Percentiles rank a stretch among this genome's conserved stretches.
Evolutionary conservation across 441 rosid genomes (phyloP).

Genomic region (Populus trichocarpa): DNA sequence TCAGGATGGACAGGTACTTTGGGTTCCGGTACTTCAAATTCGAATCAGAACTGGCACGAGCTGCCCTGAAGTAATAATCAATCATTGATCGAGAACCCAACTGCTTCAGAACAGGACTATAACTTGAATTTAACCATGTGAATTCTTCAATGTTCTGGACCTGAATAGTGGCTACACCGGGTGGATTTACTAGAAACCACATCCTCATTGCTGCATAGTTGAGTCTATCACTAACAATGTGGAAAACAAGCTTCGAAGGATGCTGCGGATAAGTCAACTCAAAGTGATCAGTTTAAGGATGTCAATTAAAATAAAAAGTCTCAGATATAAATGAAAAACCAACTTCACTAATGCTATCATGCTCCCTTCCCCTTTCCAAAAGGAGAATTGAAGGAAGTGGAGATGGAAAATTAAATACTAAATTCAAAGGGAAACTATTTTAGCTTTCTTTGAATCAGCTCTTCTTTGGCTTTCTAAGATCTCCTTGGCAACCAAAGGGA

Average conservation of each 20-base stretch:
- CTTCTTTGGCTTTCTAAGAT: neutral
- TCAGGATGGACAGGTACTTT: constrained; percentile 87
- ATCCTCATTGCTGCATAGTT: constrained; percentile 78
- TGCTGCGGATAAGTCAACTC: constrained; percentile 41
- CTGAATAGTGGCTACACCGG: constrained; percentile 53
- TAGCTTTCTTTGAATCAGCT: neutral
- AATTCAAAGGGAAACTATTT: no score
- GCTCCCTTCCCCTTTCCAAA: neutral
- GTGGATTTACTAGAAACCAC: constrained; percentile 70
- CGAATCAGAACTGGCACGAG: constrained; percentile 64
- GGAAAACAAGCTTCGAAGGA: constrained; percentile 59
- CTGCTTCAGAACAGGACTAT: constrained; percentile 96
- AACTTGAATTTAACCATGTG: constrained; percentile 87
- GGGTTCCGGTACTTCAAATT: constrained; percentile 96
- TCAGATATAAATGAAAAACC: no score
- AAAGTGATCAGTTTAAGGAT: neutral
- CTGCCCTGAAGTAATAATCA: constrained; percentile 88
- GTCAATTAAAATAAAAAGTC: neutral
- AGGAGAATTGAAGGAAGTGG: neutral
- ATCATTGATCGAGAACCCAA: constrained; percentile 82
- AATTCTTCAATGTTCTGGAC: constrained; percentile 74
- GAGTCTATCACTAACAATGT: constrained; percentile 66
- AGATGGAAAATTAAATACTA: neutral
- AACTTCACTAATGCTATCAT: neutral
- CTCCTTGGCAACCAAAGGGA: constrained; percentile 6